A percentile compares a stretch with the other conserved stretches of the same genome.
phyloP scores from a whole-genome alignment of 139 green algal species.

The Micractinium sp. region DNA sequence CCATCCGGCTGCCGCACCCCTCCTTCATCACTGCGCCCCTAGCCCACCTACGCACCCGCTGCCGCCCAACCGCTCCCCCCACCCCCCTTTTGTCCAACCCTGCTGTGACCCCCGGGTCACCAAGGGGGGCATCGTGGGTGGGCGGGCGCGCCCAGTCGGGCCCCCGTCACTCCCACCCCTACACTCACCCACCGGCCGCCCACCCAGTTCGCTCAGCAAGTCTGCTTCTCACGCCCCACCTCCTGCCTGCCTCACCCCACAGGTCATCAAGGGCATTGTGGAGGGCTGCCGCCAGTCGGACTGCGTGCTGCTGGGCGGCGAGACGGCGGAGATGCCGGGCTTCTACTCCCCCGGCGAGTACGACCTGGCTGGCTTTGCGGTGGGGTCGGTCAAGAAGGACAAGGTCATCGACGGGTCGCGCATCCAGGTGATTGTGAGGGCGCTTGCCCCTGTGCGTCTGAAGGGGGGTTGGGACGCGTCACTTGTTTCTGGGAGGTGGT shows the following conservation, averaged over 20 bases:
- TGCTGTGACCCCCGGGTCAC: neutral
- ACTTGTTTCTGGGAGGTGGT: too few species aligned
- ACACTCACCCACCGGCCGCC: neutral
- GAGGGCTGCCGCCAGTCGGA: slow-evolving; percentile 91
- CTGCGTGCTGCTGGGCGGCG: slow-evolving; percentile 92
- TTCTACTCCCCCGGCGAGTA: slow-evolving; percentile 98
- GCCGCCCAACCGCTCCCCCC: too few species aligned
- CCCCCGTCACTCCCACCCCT: neutral
- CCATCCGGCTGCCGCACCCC: too few species aligned
- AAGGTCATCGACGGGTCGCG: slow-evolving; percentile 88
- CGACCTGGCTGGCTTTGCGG: slow-evolving; percentile 97
- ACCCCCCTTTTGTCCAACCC: too few species aligned
- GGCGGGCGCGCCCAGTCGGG: too few species aligned
- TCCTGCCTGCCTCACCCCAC: neutral
- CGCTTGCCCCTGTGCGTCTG: neutral
- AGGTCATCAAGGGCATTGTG: slow-evolving; percentile 97
- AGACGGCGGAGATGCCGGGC: slow-evolving; percentile 99
- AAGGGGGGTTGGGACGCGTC: too few species aligned
- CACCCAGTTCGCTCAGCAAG: neutral
- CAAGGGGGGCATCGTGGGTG: neutral
- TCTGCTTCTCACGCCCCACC: too few species aligned
- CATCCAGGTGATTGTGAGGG: slow-evolving; percentile 50
- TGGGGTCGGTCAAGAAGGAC: slow-evolving; percentile 95
- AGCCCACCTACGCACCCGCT: neutral
- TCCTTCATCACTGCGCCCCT: too few species aligned